These are phyloP conservation scores for Mucor sp. DNA, from an alignment of 371 early-diverging fungal species.

Conservation along the genomic window DNA sequence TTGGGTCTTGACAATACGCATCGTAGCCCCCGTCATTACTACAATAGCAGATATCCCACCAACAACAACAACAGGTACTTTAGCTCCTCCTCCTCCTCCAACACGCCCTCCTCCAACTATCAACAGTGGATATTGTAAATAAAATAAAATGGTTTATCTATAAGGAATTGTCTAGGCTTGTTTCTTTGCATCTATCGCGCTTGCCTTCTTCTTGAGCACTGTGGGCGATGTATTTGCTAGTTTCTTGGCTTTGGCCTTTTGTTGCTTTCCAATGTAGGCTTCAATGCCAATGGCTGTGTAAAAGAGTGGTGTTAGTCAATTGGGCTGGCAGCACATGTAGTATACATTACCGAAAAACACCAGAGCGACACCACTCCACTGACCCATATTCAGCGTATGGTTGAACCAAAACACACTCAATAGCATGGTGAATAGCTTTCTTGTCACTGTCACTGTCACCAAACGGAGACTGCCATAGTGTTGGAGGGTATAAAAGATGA, in stretches of 20 bases:
- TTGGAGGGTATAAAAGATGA: conserved; percentile 95
- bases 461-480: conserved; percentile 90
- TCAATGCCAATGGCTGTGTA: conserved; percentile 68
- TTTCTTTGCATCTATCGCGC: background rate
- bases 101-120: background rate
- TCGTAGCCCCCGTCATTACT: background rate
- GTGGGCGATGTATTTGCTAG: background rate
- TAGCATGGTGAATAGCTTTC: conserved; percentile 96
- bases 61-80: background rate
- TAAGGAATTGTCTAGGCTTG: background rate
- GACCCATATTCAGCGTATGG: conserved; percentile 74
- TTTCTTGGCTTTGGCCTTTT: conserved; percentile 19
- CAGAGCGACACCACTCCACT: conserved; percentile 86
- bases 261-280: conserved; percentile 65
- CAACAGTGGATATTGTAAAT: conserved; percentile 1
- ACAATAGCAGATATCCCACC: background rate
- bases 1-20: background rate
- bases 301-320: background rate
- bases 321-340: background rate
- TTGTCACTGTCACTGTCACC: conserved; percentile 94
- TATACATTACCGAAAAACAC: conserved; percentile 76
- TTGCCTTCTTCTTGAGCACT: background rate
- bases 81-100: background rate
- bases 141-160: background rate
- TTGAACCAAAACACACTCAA: conserved; percentile 89